A percentile compares a stretch with the other conserved stretches of the same genome.
Conservation (phyloP, 1,284 basidiomycete genomes). For the Cutaneotrichosporon spelunceum region DNA sequence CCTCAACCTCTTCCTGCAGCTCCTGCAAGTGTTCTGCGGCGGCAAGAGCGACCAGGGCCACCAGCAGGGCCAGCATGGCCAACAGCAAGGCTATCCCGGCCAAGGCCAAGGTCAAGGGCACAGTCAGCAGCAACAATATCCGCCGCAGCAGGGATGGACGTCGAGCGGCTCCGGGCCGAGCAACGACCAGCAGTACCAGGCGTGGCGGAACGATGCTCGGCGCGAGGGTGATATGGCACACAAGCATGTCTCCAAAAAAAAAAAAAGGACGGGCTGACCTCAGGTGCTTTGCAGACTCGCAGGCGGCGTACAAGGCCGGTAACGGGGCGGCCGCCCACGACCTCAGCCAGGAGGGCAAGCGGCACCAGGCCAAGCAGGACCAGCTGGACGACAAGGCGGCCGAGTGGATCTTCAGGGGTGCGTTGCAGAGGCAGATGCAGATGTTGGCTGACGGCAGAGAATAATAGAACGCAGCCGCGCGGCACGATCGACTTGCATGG, state of each 20-base stretch:
- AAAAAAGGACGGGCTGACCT: conserved; percentile 5
- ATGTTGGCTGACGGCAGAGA: conserved; percentile 62
- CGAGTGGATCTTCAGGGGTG: conserved; percentile 83
- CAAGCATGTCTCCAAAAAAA: conserved; percentile 23
- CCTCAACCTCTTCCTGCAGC: conserved; percentile 18
- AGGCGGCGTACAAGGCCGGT: conserved; percentile 54
- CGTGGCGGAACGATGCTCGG: conserved; percentile 68
- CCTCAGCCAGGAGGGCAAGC: conserved; percentile 76
- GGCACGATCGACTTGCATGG: conserved; percentile 87
- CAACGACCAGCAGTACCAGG: conserved; percentile 57
- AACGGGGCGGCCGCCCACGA: conserved; percentile 79
- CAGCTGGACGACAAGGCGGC: conserved; percentile 77
- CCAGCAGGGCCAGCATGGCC: conserved; percentile 20
- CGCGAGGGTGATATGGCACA: conserved; percentile 60
- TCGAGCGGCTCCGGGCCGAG: conserved; percentile 6
- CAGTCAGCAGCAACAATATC: conserved; percentile 22
- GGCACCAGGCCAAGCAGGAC: conserved; percentile 76
- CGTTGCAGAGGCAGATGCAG: too few relatives aligned
- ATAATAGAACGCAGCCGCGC: conserved; percentile 70
- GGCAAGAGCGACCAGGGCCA: conserved; percentile 27
- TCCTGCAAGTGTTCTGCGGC: conserved; percentile 32
- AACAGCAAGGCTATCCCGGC: conserved; percentile 27
- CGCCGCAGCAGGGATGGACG: conserved; percentile 9
- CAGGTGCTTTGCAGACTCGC: conserved; percentile 46
- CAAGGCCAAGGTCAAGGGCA: conserved; percentile 23